A percentile compares a stretch with the other conserved stretches of the same genome.
Evolutionary conservation across 2,329 filamentous ascomycete genomes (phyloP).

Genomic region (Pezicula neosporulosa): DNA sequence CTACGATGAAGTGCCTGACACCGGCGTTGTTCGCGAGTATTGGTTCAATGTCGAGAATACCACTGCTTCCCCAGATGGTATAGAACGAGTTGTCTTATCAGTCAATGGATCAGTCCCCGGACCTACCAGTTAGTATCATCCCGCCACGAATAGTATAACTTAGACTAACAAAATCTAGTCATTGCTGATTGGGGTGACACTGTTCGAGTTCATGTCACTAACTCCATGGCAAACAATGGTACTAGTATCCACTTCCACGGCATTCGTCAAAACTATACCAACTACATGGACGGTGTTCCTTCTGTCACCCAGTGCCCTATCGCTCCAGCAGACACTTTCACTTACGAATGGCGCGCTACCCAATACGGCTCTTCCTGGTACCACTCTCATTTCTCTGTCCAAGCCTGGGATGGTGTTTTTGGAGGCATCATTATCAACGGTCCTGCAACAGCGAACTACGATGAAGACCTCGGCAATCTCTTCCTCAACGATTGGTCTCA

Average conservation of each 20-base stretch:
- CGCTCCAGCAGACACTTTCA: slow-evolving; percentile 33
- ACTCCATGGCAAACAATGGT: slow-evolving; percentile 31
- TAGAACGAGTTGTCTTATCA: slow-evolving; percentile 20
- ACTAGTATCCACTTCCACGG: slow-evolving; percentile 42
- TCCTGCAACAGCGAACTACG: slow-evolving; percentile 54
- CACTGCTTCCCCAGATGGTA: slow-evolving; percentile 27
- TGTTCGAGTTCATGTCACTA: slow-evolving; percentile 34
- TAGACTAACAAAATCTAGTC: slow-evolving; percentile 2
- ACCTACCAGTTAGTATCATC: too few relatives aligned
- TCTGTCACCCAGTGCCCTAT: slow-evolving; percentile 62
- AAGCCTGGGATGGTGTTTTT: slow-evolving; percentile 51
- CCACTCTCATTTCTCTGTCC: slow-evolving; percentile 51
- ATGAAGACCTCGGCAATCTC: slow-evolving; percentile 56
- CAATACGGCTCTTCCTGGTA: slow-evolving; percentile 50
- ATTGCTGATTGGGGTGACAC: slow-evolving; percentile 32
- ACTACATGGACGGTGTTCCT: slow-evolving; percentile 38
- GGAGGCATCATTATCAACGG: slow-evolving; percentile 60
- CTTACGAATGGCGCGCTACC: slow-evolving; percentile 15
- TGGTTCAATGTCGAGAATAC: slow-evolving; percentile 20
- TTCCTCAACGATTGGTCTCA: slow-evolving; percentile 28
- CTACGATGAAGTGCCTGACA: slow-evolving; percentile 33
- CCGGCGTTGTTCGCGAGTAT: slow-evolving; percentile 44
- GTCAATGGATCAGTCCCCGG: slow-evolving; percentile 22
- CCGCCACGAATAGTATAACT: too few relatives aligned
- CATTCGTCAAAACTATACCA: slow-evolving; percentile 36